Evolutionary conservation across 306 rosid genomes (phyloP).

Genomic region (Cucurbita argyrosperma): DNA sequence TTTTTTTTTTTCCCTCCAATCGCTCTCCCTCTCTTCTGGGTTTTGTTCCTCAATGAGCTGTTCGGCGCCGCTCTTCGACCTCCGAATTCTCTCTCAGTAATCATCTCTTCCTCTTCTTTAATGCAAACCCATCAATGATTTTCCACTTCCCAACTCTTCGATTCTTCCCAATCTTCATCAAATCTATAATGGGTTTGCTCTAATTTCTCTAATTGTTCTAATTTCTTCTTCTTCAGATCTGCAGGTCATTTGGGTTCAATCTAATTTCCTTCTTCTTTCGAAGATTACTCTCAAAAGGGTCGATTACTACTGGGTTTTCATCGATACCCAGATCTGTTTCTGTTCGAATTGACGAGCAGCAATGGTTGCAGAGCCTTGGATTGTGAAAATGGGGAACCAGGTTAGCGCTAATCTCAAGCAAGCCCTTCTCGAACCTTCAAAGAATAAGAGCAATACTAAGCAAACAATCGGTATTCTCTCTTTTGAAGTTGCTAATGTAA

Average conservation of each 20-base stretch:
- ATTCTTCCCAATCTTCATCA: neutral
- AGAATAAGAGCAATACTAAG: conserved; percentile 25
- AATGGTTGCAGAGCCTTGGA: conserved; percentile 95
- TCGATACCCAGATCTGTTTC: neutral
- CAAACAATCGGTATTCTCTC: conserved; percentile 70
- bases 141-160: conserved; percentile 6
- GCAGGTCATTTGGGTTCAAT: neutral
- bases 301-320: neutral
- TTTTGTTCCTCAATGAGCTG: neutral
- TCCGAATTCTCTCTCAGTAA: neutral
- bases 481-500: conserved; percentile 83
- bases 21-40: neutral
- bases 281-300: neutral
- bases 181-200: neutral
- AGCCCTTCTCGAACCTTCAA: conserved; percentile 47
- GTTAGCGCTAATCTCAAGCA: conserved; percentile 80
- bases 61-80: neutral
- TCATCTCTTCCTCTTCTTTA: neutral
- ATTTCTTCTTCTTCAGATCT: neutral
- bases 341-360: conserved; percentile 11
- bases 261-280: neutral
- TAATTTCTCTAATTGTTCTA: neutral
- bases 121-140: neutral
- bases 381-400: conserved; percentile 88
- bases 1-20: conserved; percentile 1